Percentiles rank a stretch among this genome's conserved stretches.
Evolutionary conservation across 306 rosid species (phyloP).

Genomic region (Rubus parviflorus): DNA sequence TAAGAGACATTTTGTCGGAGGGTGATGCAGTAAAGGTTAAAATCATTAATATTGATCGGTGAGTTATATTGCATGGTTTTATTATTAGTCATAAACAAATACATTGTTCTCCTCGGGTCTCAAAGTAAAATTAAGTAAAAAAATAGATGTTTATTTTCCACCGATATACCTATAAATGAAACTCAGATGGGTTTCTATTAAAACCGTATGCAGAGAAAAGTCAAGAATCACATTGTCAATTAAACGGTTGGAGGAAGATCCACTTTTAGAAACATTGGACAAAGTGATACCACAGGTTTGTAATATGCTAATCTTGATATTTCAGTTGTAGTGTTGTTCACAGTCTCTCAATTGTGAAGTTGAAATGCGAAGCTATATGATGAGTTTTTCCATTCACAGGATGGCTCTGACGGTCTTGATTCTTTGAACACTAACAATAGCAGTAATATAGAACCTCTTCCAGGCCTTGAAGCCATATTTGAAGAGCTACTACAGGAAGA

Average conservation of each 20-base stretch:
- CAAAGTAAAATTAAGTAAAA: background rate
- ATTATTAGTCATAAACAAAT: background rate
- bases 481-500: slow-evolving; percentile 73
- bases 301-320: slow-evolving; percentile 12
- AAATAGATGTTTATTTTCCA: background rate
- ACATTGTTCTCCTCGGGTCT: background rate
- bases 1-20: slow-evolving; percentile 68
- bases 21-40: slow-evolving; percentile 75
- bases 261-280: slow-evolving; percentile 91
- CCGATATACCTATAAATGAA: background rate
- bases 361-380: slow-evolving; percentile 6
- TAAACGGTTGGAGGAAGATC: slow-evolving; percentile 92
- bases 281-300: slow-evolving; percentile 95
- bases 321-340: background rate
- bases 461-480: slow-evolving; percentile 82
- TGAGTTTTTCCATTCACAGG: slow-evolving; percentile 43
- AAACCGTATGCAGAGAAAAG: slow-evolving; percentile 39
- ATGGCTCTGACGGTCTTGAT: slow-evolving; percentile 41
- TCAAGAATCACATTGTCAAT: slow-evolving; percentile 62
- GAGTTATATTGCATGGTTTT: slow-evolving; percentile 19
- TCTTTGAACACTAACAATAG: slow-evolving; percentile 30
- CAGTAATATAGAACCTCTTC: slow-evolving; percentile 72
- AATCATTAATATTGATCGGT: slow-evolving; percentile 62
- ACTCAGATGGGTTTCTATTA: slow-evolving; percentile 7
- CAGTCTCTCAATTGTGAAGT: background rate